Base-by-base conservation (phyloP, 768 basidiomycete species). In the Tubosaeta sp. region DNA sequence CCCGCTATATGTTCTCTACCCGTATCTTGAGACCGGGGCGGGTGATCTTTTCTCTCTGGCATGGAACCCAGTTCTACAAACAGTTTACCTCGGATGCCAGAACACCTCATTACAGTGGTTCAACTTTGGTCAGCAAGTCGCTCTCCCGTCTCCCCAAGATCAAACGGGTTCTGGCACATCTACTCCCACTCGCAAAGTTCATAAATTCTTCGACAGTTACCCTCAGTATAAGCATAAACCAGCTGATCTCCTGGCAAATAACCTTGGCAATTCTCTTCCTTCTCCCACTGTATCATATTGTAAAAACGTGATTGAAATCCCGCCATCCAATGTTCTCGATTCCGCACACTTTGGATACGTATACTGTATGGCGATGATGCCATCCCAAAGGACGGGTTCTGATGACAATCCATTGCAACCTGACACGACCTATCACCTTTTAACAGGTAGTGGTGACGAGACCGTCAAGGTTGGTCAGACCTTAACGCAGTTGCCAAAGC, bases 291-390 rank as follows among this genome's bases (percentile, higher is more conserved):
- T 69, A 48, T 65, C 65, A 7, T 44, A 18, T 32, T 56, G 40
- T 36, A 49, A 41, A 53, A 64, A 53, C 11, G 40, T 62, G 7
- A 63, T 90, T 25, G 69, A 75, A 45, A 82, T 95, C 19, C 80
- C 83, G 1, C 71, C 79, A 12, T 72, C 71, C 48, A 89, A 91
- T 57, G 85, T 93, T 27, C 74, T 93, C 24, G 84, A 89, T 58
- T 89, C 90, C 1, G 95, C 94, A 3, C 95, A 98, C 68, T 94
- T 84, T 64, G 95, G 95, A 9, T 98, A 98, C 62, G 79, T 97
- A 12, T 94, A 95, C 64, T 91, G 87, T 59, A 84, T 93, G 82
- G 70, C 75, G 13, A 66, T 82, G 14, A 58, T 77, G 11, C 72
- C 73, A 19, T 71, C 69, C 14, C 67, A 64, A n/a, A 64, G 67